Evolutionary conservation across 75 land plant genomes (phyloP).

Genomic region (Pinus albicaulis): DNA sequence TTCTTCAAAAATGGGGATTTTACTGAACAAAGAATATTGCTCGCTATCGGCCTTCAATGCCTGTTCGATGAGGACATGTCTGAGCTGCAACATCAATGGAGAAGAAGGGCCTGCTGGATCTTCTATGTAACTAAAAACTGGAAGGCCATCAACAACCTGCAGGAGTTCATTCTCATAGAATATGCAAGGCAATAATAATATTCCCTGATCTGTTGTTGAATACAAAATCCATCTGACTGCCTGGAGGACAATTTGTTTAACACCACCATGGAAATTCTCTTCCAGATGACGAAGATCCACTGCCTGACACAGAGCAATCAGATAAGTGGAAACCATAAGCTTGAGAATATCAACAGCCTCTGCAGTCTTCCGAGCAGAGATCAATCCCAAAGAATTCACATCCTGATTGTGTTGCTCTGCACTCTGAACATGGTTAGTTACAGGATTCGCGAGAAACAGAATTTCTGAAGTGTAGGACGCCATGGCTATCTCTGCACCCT

Average conservation of each 20-base stretch:
- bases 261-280: conserved; percentile 46
- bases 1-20: conserved; percentile 41
- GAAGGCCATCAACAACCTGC: conserved; percentile 36
- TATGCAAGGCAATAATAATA: conserved; percentile 23
- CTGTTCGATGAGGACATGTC: conserved; percentile 56
- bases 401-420: conserved; percentile 69
- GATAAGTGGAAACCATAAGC: conserved; percentile 51
- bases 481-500: conserved; percentile 69
- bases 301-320: conserved; percentile 65
- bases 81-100: conserved; percentile 49
- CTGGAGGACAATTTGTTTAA: conserved; percentile 38
- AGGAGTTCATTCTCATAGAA: conserved; percentile 59
- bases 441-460: conserved; percentile 33
- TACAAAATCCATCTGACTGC: conserved; percentile 36
- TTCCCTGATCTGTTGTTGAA: conserved; percentile 22
- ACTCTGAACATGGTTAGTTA: conserved; percentile 43
- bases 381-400: conserved; percentile 59
- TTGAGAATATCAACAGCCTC: conserved; percentile 59
- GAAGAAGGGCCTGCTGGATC: conserved; percentile 46
- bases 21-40: conserved; percentile 20
- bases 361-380: conserved; percentile 52
- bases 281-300: conserved; percentile 60
- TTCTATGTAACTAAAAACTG: conserved; percentile 43
- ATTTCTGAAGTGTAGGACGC: conserved; percentile 65
- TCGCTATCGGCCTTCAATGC: conserved; percentile 29